Conservation (phyloP, 2,329 filamentous ascomycete species). For the Akanthomyces dipterigenus region DNA sequence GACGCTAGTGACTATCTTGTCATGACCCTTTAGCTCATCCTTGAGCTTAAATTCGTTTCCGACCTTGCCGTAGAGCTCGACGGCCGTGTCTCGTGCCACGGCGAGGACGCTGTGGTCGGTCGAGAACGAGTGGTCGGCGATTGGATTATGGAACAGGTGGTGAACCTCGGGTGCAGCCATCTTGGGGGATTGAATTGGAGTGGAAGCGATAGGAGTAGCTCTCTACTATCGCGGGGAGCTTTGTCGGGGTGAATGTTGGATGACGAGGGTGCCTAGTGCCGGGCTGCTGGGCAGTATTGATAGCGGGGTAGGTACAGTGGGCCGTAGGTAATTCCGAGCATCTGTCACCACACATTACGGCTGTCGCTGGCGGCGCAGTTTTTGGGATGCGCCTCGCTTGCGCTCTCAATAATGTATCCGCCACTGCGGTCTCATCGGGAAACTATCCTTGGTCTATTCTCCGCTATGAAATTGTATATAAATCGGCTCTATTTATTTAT, state of each 20-base stretch:
- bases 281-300: neutral
- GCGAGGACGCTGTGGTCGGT: slow-evolving; percentile 82
- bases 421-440: too few relatives aligned
- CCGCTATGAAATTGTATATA: too few relatives aligned
- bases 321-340: too few relatives aligned
- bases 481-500: too few relatives aligned
- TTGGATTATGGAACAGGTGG: slow-evolving; percentile 93
- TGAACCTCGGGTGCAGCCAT: slow-evolving; percentile 90
- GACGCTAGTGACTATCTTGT: slow-evolving; percentile 93
- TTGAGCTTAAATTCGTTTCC: slow-evolving; percentile 74
- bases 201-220: slow-evolving; percentile 54
- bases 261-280: neutral
- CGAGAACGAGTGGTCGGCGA: slow-evolving; percentile 97
- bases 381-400: slow-evolving; percentile 5
- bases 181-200: slow-evolving; percentile 20
- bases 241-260: neutral
- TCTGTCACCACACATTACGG: slow-evolving; percentile 10
- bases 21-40: slow-evolving; percentile 91
- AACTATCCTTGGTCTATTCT: too few relatives aligned
- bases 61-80: slow-evolving; percentile 76
- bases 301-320: slow-evolving; percentile 10
- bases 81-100: slow-evolving; percentile 80
- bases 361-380: neutral
- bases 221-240: slow-evolving; percentile 75
- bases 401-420: too few relatives aligned